Percentiles rank a stretch among this genome's conserved stretches.
phyloP scores from a whole-genome alignment of 495 filamentous ascomycete species.

The Podospora sp. region DNA sequence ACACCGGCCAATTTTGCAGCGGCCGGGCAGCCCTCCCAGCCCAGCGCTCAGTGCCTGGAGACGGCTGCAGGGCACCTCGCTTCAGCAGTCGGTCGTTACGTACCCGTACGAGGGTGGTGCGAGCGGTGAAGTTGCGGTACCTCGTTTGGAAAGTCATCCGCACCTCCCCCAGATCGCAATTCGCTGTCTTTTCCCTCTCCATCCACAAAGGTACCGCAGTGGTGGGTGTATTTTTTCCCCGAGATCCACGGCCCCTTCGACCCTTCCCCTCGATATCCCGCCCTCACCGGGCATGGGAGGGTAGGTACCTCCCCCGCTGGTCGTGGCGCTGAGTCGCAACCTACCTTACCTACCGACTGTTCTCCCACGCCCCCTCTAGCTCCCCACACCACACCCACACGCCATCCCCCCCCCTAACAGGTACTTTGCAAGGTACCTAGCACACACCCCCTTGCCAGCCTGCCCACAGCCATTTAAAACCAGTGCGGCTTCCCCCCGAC shows the following conservation, averaged over 20 bases:
- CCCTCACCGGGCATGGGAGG: slow-evolving; percentile 13
- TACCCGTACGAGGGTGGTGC: slow-evolving; percentile 18
- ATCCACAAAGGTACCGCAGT: slow-evolving; percentile 11
- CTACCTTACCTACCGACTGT: slow-evolving; percentile 27
- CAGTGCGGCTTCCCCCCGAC: slow-evolving; percentile 37
- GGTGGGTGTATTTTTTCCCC: slow-evolving; percentile 28
- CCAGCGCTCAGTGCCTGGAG: slow-evolving; percentile 16
- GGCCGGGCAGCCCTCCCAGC: slow-evolving; percentile 1
- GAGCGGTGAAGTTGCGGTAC: slow-evolving; percentile 23
- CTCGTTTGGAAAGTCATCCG: slow-evolving; percentile 25
- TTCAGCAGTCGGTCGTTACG: slow-evolving; percentile 11
- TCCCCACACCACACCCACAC: slow-evolving; percentile 24
- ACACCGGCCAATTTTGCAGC: slow-evolving; percentile 27
- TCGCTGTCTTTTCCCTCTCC: slow-evolving; percentile 22
- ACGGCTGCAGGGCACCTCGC: slow-evolving; percentile 25
- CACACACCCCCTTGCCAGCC: slow-evolving; percentile 29
- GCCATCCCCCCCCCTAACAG: slow-evolving; percentile 17
- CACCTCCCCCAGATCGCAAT: slow-evolving; percentile 11
- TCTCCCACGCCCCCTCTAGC: slow-evolving; percentile 11
- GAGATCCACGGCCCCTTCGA: slow-evolving; percentile 20
- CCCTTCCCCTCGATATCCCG: slow-evolving; percentile 23
- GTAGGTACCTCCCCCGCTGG: slow-evolving; percentile 23
- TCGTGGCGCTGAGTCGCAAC: slow-evolving; percentile 35
- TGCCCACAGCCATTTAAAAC: slow-evolving; percentile 42
- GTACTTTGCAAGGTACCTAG: slow-evolving; percentile 26